A percentile compares a stretch with the other conserved stretches of the same genome.
These are phyloP conservation scores for Xanthoconium stramineum DNA, from an alignment of 768 basidiomycete genomes.

Conservation along the genomic window DNA sequence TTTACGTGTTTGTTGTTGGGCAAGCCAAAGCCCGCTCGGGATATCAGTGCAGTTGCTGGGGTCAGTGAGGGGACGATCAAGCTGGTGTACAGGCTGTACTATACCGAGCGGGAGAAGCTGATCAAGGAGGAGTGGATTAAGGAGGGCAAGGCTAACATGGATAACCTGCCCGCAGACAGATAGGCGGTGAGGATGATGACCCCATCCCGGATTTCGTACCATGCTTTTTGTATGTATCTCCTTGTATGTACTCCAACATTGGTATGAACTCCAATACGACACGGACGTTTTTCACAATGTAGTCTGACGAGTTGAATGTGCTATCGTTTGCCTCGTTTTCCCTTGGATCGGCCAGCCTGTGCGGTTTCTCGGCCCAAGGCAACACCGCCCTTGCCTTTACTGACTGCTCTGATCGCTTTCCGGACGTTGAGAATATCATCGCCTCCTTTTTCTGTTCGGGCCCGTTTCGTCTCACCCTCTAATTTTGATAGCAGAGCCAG, in stretches of 20 bases:
- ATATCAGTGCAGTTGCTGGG: slow-evolving; percentile 88
- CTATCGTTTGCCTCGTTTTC: slow-evolving; percentile 30
- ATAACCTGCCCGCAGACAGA: slow-evolving; percentile 25
- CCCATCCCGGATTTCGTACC: slow-evolving; percentile 7
- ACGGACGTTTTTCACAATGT: neutral
- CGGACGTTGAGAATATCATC: slow-evolving; percentile 74
- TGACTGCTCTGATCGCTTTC: slow-evolving; percentile 80
- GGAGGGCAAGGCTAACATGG: slow-evolving; percentile 61
- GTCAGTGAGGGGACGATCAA: slow-evolving; percentile 96
- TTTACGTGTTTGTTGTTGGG: slow-evolving; percentile 86
- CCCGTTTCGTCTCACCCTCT: slow-evolving; percentile 63
- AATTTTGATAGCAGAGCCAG: slow-evolving; percentile 75
- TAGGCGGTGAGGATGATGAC: slow-evolving; percentile 3
- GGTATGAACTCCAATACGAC: slow-evolving; percentile 9
- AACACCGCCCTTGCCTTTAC: slow-evolving; percentile 62
- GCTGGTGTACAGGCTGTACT: slow-evolving; percentile 81
- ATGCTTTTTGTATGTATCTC: slow-evolving; percentile 16
- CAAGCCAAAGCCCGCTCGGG: slow-evolving; percentile 68
- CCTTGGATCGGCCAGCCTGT: slow-evolving; percentile 17
- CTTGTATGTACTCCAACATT: slow-evolving; percentile 12
- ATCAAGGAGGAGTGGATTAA: slow-evolving; percentile 87
- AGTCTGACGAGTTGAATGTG: no score
- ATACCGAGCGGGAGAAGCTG: slow-evolving; percentile 67
- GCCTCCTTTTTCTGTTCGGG: slow-evolving; percentile 41
- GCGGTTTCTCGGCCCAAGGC: slow-evolving; percentile 48